Percentiles rank a stretch among this genome's conserved stretches.
Conservation (phyloP, 2,329 filamentous ascomycete species). For the Diplodia corticola region DNA sequence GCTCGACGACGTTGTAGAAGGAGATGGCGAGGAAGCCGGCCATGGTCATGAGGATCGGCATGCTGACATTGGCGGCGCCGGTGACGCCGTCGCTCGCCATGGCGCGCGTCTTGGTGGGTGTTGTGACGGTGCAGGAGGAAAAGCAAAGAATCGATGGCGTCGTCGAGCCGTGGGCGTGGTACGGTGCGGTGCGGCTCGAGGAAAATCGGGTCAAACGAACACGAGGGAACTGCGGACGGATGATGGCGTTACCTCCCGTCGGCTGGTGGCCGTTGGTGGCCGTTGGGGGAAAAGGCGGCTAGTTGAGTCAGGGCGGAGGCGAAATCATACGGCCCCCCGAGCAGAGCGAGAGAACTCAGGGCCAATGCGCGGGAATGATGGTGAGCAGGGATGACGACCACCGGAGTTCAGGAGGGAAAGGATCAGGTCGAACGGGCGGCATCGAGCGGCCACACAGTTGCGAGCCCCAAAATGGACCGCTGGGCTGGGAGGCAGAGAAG, state of each 20-base stretch:
- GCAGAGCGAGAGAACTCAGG: no score
- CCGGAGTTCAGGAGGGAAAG: background rate
- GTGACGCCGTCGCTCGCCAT: slow-evolving; percentile 13
- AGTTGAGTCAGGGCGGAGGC: background rate
- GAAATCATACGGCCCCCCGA: background rate
- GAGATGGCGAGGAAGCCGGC: slow-evolving; percentile 36
- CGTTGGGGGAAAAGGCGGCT: background rate
- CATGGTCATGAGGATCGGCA: slow-evolving; percentile 30
- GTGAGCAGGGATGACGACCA: background rate
- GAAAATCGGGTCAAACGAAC: no score
- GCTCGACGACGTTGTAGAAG: slow-evolving; percentile 47
- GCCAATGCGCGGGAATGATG: no score
- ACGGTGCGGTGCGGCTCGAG: background rate
- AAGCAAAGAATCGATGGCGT: no score
- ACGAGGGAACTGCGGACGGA: no score
- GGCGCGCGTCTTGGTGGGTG: background rate
- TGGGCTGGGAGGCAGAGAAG: background rate
- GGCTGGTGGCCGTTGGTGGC: background rate
- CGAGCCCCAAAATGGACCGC: slow-evolving; percentile 17
- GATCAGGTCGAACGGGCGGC: background rate
- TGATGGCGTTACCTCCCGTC: background rate
- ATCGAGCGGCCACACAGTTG: background rate
- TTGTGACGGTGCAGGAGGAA: no score
- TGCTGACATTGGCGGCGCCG: background rate
- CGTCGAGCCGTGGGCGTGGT: background rate